A percentile compares a stretch with the other conserved stretches of the same genome.
Conservation (phyloP, 495 filamentous ascomycete species). For the Apiosordaria backusii region DNA sequence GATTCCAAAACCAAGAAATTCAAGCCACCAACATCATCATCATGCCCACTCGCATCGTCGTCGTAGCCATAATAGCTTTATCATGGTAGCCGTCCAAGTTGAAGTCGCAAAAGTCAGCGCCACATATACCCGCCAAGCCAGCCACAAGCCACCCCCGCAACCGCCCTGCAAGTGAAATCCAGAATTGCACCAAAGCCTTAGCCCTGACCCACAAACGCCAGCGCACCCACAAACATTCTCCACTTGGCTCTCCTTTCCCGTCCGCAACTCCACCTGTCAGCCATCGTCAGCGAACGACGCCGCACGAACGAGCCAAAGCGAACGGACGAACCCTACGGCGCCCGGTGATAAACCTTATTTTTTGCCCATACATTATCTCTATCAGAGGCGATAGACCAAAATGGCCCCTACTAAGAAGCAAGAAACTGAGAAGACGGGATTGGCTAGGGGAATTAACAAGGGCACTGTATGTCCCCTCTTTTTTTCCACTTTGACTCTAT, state of each 20-base stretch:
- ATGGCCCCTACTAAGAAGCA: slow-evolving; percentile 36
- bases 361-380: neutral
- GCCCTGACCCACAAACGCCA: neutral
- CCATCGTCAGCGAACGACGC: neutral
- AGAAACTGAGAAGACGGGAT: slow-evolving; percentile 55
- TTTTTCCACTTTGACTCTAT: slow-evolving; percentile 24
- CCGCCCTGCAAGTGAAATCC: neutral
- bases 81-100: neutral
- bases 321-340: slow-evolving; percentile 13
- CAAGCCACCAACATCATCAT: neutral
- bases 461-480: slow-evolving; percentile 65
- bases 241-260: neutral
- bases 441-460: slow-evolving; percentile 79
- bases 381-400: neutral
- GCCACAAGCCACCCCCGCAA: slow-evolving; percentile 8
- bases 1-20: neutral
- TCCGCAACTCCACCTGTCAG: slow-evolving; percentile 7
- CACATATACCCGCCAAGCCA: neutral
- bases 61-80: neutral
- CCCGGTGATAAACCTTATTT: neutral
- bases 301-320: slow-evolving; percentile 13
- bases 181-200: neutral
- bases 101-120: neutral
- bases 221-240: slow-evolving; percentile 8
- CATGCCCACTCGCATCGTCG: neutral